Conservation (phyloP, 1,139 yeast genomes). For the Hansenula sp. region DNA sequence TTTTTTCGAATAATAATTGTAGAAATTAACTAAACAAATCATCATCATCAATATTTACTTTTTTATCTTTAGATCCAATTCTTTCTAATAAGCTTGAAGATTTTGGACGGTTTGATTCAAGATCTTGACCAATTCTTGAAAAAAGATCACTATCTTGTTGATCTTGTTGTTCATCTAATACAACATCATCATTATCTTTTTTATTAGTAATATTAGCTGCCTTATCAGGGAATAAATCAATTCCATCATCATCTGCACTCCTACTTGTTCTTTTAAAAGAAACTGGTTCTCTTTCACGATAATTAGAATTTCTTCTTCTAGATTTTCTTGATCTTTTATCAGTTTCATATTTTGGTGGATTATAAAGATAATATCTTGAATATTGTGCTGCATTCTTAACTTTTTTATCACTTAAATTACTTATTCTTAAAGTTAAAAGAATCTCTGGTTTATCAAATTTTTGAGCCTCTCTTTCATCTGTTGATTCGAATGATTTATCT, state of each 20-base stretch:
- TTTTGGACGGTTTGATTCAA: background rate
- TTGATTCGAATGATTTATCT: constrained; percentile 4
- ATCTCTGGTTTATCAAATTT: constrained; percentile 12
- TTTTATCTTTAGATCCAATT: background rate
- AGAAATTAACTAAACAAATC: constrained; percentile 9
- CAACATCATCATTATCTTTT: background rate
- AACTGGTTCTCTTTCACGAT: constrained; percentile 17
- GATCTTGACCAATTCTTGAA: constrained; percentile 1
- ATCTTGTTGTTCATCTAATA: background rate
- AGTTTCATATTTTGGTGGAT: constrained; percentile 16
- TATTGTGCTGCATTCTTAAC: constrained; percentile 20
- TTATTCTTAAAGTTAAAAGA: constrained; percentile 13
- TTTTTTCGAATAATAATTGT: background rate
- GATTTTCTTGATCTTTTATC: constrained; percentile 2
- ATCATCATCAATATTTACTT: constrained; percentile 9
- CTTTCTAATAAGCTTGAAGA: background rate
- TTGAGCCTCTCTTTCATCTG: constrained; percentile 10
- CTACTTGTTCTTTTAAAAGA: constrained; percentile 8
- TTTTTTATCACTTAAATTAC: constrained; percentile 18
- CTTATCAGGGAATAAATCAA: constrained; percentile 18
- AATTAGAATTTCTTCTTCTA: background rate
- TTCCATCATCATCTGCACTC: constrained; percentile 9
- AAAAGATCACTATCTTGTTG: background rate
- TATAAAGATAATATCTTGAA: constrained; percentile 22
- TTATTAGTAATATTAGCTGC: background rate